Base-by-base conservation (phyloP, 140 eudicot genomes). In the Stevia rebaudiana region DNA sequence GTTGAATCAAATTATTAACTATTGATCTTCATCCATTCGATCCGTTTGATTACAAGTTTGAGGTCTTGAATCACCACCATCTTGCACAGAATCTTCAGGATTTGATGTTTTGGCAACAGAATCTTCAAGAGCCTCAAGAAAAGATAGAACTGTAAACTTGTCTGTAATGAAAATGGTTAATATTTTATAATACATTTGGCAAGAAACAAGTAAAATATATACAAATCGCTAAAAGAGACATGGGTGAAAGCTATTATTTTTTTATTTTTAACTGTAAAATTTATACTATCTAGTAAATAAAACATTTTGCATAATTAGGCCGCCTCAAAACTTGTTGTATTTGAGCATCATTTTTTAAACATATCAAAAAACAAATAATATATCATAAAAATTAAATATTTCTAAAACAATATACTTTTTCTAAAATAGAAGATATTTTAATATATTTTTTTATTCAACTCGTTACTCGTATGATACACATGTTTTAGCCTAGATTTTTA, bases 51-150 rank as follows among this genome's bases (percentile, higher is more conserved):
- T 66, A 28, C 54, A 61, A 12, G 74, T 70, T 65, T 80, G 84
- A 36, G 88, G 47, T 60, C 69, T 80, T 48, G 73, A 64, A 57
- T 59, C 82, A 3, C 51, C 74, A 8, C 39, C 70, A 35, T 60
- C 80, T 69, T 72, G 87, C 66, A 63, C 51, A 0, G 77, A 24
- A 55, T 70, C 95, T 33, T 69, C 77, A 3, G 84, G 13, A 33
- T 51, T 86, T 10, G 81, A 22, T 51, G 72, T 37, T 41, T 62
- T 73, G 17, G 77, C 50, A 58, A 88, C 90, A 28, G 99, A 88
- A 65, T 94, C 99, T 82, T 94, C 97, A 41, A 94, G 95, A 15
- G 99, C 97, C 85, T 94, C 99, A 5, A 94, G 92, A 78, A 94
- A 94, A 19, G 97, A 94, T 48, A 86, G 79, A 36, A 94, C 97